Percentiles rank a stretch among this genome's conserved stretches.
phyloP scores from a whole-genome alignment of 2,329 filamentous ascomycete species.

The Curvularia eragrostidis region DNA sequence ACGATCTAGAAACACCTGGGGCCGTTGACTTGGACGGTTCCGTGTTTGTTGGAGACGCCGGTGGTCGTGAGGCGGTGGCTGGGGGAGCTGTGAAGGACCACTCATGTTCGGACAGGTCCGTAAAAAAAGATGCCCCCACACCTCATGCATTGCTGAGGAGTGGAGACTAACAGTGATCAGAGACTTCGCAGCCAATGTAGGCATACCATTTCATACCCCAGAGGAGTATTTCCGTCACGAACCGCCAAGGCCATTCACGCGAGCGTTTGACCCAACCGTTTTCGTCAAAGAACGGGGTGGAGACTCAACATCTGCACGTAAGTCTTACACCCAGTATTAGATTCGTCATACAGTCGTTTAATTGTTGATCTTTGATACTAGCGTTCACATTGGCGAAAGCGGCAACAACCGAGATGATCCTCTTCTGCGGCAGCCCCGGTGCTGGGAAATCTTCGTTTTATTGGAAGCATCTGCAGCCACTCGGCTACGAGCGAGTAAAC shows the following conservation, averaged over 20 bases:
- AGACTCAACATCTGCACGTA: slow-evolving; percentile 43
- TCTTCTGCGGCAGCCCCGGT: slow-evolving; percentile 88
- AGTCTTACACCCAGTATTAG: slow-evolving; percentile 33
- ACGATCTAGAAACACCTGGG: slow-evolving; percentile 55
- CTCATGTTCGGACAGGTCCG: slow-evolving; percentile 65
- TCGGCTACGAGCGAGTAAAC: slow-evolving; percentile 85
- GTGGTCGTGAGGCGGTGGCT: slow-evolving; percentile 55
- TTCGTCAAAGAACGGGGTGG: slow-evolving; percentile 31
- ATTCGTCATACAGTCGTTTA: slow-evolving; percentile 13
- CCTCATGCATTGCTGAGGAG: slow-evolving; percentile 16
- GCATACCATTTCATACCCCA: slow-evolving; percentile 81
- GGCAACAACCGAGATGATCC: slow-evolving; percentile 73
- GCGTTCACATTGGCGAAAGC: slow-evolving; percentile 61
- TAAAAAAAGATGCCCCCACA: slow-evolving; percentile 19
- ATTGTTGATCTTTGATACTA: slow-evolving; percentile 30
- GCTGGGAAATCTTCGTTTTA: slow-evolving; percentile 93
- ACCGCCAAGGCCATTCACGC: slow-evolving; percentile 67
- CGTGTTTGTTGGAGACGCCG: slow-evolving; percentile 90
- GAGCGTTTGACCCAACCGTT: slow-evolving; percentile 73
- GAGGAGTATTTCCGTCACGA: slow-evolving; percentile 88
- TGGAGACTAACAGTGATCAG: slow-evolving; percentile 27
- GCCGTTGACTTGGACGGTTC: slow-evolving; percentile 74
- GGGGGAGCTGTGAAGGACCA: slow-evolving; percentile 60
- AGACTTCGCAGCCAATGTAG: slow-evolving; percentile 85
- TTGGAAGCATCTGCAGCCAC: slow-evolving; percentile 75